These are phyloP conservation scores for Pseudonectria buxi DNA, from an alignment of 2,329 filamentous ascomycete genomes.

Conservation along the genomic window DNA sequence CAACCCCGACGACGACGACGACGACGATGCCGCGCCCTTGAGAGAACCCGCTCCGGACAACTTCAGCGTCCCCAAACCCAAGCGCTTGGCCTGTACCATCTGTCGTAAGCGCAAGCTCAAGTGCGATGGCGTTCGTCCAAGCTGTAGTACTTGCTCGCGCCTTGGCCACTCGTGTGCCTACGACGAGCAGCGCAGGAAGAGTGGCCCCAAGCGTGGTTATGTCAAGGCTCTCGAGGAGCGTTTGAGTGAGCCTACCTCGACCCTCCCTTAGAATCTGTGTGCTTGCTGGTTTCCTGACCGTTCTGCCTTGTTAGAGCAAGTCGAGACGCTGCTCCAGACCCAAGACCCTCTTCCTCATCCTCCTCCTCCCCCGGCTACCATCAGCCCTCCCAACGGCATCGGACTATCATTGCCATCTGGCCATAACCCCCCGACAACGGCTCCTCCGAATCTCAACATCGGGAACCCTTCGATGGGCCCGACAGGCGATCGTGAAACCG, in stretches of 20 bases:
- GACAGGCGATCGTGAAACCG: slow-evolving; percentile 40
- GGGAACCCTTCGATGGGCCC: slow-evolving; percentile 42
- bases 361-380: slow-evolving; percentile 13
- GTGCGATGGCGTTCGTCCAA: slow-evolving; percentile 78
- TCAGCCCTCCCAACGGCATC: slow-evolving; percentile 26
- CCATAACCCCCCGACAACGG: slow-evolving; percentile 25
- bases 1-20: slow-evolving; percentile 25
- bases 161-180: slow-evolving; percentile 83
- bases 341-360: slow-evolving; percentile 48
- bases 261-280: neutral
- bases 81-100: slow-evolving; percentile 89
- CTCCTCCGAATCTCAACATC: slow-evolving; percentile 25
- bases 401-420: slow-evolving; percentile 17
- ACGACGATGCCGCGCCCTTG: slow-evolving; percentile 28
- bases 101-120: slow-evolving; percentile 88
- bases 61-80: slow-evolving; percentile 64
- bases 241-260: slow-evolving; percentile 57
- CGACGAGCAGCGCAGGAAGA: slow-evolving; percentile 89
- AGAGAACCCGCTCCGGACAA: slow-evolving; percentile 44
- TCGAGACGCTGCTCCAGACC: slow-evolving; percentile 82
- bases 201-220: slow-evolving; percentile 88
- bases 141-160: slow-evolving; percentile 83
- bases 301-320: slow-evolving; percentile 60
- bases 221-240: slow-evolving; percentile 91
- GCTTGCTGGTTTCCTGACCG: slow-evolving; percentile 8